Evolutionary conservation across 1,139 yeast genomes (phyloP).

Genomic region (Yamadazyma buinensis): DNA sequence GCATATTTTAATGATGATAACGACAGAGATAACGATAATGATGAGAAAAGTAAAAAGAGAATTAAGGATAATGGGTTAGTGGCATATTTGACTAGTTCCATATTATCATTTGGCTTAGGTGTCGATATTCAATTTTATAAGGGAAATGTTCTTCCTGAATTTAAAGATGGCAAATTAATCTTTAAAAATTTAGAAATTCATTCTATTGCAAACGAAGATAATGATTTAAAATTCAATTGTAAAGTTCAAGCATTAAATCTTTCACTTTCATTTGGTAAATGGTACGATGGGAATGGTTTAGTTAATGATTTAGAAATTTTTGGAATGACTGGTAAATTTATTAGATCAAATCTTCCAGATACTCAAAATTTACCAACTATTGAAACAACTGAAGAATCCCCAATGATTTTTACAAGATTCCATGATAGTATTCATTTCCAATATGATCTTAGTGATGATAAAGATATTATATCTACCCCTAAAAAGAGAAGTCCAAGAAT

Average conservation of each 20-base stretch:
- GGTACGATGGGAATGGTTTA: constrained; percentile 68
- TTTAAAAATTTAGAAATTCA: constrained; percentile 49
- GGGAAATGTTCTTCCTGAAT: constrained; percentile 40
- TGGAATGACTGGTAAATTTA: constrained; percentile 57
- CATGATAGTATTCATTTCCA: constrained; percentile 31
- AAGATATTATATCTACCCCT: constrained; percentile 12
- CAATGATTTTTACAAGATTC: constrained; percentile 14
- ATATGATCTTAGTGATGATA: constrained; percentile 29
- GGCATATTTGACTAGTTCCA: constrained; percentile 32
- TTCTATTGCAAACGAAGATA: constrained; percentile 16
- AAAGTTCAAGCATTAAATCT: constrained; percentile 52
- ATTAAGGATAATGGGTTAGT: constrained; percentile 24
- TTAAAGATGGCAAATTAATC: constrained; percentile 58
- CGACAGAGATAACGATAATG: constrained; percentile 12
- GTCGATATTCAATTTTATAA: constrained; percentile 32
- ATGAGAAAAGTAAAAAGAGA: constrained; percentile 4
- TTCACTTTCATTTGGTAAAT: constrained; percentile 60
- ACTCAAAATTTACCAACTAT: not conserved
- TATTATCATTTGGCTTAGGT: constrained; percentile 40
- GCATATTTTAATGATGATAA: constrained; percentile 11
- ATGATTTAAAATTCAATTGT: constrained; percentile 29
- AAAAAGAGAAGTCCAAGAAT: constrained; percentile 15
- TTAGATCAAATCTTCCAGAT: constrained; percentile 12
- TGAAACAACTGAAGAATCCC: constrained; percentile 3
- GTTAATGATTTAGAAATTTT: constrained; percentile 58